phyloP scores from a whole-genome alignment of 495 filamentous ascomycete genomes.

The Monascus purpureus region DNA sequence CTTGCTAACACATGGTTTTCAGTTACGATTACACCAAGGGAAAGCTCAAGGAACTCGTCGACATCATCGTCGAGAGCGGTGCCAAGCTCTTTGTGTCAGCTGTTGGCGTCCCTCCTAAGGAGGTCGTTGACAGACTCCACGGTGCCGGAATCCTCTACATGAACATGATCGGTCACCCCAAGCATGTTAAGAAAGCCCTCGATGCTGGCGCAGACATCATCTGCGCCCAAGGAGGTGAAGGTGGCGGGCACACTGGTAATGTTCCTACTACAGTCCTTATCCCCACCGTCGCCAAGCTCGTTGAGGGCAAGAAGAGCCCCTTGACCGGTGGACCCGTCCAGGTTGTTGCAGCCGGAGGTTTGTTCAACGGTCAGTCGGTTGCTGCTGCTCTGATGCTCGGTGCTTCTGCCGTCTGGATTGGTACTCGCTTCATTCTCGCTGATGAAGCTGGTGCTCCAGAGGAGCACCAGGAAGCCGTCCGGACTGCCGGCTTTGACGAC shows the following conservation, averaged over 20 bases:
- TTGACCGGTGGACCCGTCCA: slow-evolving; percentile 77
- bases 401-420: slow-evolving; percentile 87
- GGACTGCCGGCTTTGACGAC: slow-evolving; percentile 83
- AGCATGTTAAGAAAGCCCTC: slow-evolving; percentile 90
- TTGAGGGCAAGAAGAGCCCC: slow-evolving; percentile 68
- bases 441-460: slow-evolving; percentile 90
- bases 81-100: slow-evolving; percentile 93
- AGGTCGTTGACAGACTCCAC: slow-evolving; percentile 82
- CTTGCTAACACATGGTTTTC: slow-evolving; percentile 10
- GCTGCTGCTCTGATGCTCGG: slow-evolving; percentile 88
- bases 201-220: slow-evolving; percentile 83
- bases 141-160: slow-evolving; percentile 82
- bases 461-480: slow-evolving; percentile 92
- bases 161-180: slow-evolving; percentile 99
- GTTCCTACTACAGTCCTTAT: slow-evolving; percentile 82
- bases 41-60: slow-evolving; percentile 81
- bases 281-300: slow-evolving; percentile 74
- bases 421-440: slow-evolving; percentile 84
- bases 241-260: slow-evolving; percentile 83
- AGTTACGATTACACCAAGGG: slow-evolving; percentile 99
- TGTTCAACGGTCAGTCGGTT: slow-evolving; percentile 84
- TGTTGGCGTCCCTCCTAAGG: slow-evolving; percentile 82
- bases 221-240: slow-evolving; percentile 86
- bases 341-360: slow-evolving; percentile 85
- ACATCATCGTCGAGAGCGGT: slow-evolving; percentile 82